Base-by-base conservation (phyloP, 192 early-diverging fungal species). In the Funneliformis geosporum region DNA sequence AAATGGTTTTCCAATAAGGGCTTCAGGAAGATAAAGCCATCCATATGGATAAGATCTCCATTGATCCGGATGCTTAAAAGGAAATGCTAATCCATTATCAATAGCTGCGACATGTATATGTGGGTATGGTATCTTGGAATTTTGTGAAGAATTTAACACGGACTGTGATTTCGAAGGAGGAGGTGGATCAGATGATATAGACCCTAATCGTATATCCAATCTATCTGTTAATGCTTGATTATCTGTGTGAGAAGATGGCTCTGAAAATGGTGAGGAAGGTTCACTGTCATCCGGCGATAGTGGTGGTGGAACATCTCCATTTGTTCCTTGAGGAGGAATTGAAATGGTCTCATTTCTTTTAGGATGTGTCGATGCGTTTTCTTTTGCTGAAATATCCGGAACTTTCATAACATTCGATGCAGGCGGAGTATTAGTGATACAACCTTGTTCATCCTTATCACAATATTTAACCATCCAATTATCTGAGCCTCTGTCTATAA, bases 81-180 rank as follows among this genome's bases (percentile, higher is more conserved):
- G 96, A 76, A 97, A 97, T 4, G 96, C 94, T n/a, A 97, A 87
- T 11, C 96, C 96, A 80, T 97, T 96, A 82, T 97, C 96, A 78
- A 97, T 97, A 60, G 95, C 95, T 0, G 94, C 94, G 7, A 97
- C 87, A 62, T 93, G 92, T 16, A 96, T 81, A 77, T 91, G 92
- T 7, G 84, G 76, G 42, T 70, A 79, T 23, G 28, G 27, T 23
- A 47, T 44, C 55, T 46, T 72, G 3, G 43, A 16, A 28, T 2
- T 10, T 68, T 21, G 66, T 11, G 66, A 40, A 21, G 4, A n/a
- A 43, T 39, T 69, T 69, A 10, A n/a, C 42, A 2, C 14, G 2
- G 18, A n/a, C 4, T 69, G 21, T 38, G 38, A 5, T 43, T 10
- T 40, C n/a, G 16, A 2, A n/a, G 21, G 21, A 23, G 38, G 12